Evolutionary conservation across 225 moss, liverwort and hornwort species (phyloP), one percentile per base, ranked within the genome.

Genomic region (Thuidium tamariscinum): DNA sequence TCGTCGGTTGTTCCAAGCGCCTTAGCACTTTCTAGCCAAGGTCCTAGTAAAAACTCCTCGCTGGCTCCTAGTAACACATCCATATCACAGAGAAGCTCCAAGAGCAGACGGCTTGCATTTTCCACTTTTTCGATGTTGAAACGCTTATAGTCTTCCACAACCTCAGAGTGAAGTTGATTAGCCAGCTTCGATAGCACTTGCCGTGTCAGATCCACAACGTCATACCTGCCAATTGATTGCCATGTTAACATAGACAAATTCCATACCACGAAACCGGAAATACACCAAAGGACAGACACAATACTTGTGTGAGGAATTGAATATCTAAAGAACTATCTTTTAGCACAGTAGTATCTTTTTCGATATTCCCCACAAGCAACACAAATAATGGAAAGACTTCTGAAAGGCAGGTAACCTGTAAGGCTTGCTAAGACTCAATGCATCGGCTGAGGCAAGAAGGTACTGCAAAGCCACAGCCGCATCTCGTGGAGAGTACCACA

Each of bases 111-210:
- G 81, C 95, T 92, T 76, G 91, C 75, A 84, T 74, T 89, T 54
- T 95, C 90, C 85, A 96, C 81, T 88, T 93, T 89, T 82, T 90
- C 89, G 68, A 90, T 36, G 37, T 95, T 91, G 76, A 78, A 66
- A 30, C 59, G 69, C 81, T 75, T 82, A 84, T 93, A 57, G 82
- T 94, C 88, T 86, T 83, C 72, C 88, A 82, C 30, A 90, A 92
- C 39, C 32, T 92, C 78, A 87, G 90, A 83, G 70, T 83, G 84
- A 91, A 95, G 85, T 89, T 88, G 89, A 88, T 98, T 98, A 72
- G 93, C 96, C 73, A 95, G 83, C 89, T 98, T 98, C 44, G 95
- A 95, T 62, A 98, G 80, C 80, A 98, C 95, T 92, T 96, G 97
- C 85, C 96, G 89, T 76, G 95, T 93, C 84, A 98, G 90, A 87